Evolutionary conservation across 352 stramenopile species (phyloP), one percentile per base, ranked within the genome.

Genomic region (Phytophthora ramorum): DNA sequence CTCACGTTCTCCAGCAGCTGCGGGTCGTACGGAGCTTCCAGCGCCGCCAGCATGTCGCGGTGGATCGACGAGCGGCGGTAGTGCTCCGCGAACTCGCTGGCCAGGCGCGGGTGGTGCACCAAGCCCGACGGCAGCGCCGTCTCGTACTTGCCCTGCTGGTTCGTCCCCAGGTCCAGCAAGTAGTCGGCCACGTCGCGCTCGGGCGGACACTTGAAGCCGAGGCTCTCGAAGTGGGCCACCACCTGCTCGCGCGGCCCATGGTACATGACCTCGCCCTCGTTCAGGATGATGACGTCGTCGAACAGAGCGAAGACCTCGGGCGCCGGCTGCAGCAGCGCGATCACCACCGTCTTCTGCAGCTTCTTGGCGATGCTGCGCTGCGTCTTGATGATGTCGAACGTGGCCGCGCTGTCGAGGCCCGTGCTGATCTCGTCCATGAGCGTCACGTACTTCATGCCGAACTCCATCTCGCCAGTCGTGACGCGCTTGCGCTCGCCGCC

Each of bases 381-480:
- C 26, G 26, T 32, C 26, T 32, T 78, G 34, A 83, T 72, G 45
- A 87, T 89, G 49, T 87, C 81, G 52, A 63, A 87, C 19, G 81
- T 87, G 4, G 78, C 73, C 2, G 81, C 81, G 32, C 71, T 83
- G 75, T 90, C 81, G 12, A 90, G 75, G 5, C 81, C 81, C n/a
- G 79, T 88, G 22, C 73, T 85, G 75, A 88, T 83, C 62, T 89
- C 75, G 70, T 98, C 92, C 66, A 97, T 83, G 20, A 97, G 56
- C 16, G 93, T 71, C 38, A 97, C 78, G 53, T 81, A 87, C 64
- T 87, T 83, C 46, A 78, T 72, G 52, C 78, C 75, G 57, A 94
- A 87, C 53, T 96, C 73, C 84, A 99, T 98, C 75, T 93, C 82
- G 32, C 83, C 85, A 14, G 71, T 84, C 17, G 85, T 93, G 53